Base-by-base conservation (phyloP, 352 stramenopile species). In the Pythium sukuiense region DNA sequence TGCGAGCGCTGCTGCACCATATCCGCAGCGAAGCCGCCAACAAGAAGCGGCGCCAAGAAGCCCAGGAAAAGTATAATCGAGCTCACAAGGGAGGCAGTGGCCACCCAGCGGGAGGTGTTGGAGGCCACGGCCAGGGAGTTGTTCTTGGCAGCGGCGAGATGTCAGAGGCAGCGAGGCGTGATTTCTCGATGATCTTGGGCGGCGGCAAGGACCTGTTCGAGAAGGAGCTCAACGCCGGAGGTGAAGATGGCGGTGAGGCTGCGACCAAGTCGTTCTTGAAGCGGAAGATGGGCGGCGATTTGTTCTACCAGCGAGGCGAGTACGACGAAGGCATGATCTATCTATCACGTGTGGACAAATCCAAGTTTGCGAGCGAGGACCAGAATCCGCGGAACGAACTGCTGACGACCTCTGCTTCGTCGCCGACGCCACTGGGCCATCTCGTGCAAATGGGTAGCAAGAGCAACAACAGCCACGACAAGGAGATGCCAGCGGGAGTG, bases 301-400 rank as follows among this genome's bases (percentile, higher is more conserved):
- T 95, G 39, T 95, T 95, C 65, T 95, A 93, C 67, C 83, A 90
- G 65, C 80, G 85, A n/a, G 87, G 87, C 0, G 79, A 88, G 45
- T 95, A 93, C 64, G 79, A 93, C 62, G 85, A 95, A 75, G 87
- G 87, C 14, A 77, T 93, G 55, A 92, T 95, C 62, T 95, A 95
- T 56, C 67, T 95, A 18, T 93, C 85, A 32, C 83, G 87, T 37
- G 89, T 95, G 59, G 81, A 93, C 69, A 83, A 77, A 65, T 80
- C 73, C 39, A 81, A 81, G 27, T 92, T 92, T 57, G 71, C 69
- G 35, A 81, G 69, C 27, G 83, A 92, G 57, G 71, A 67, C 32
- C 71, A 78, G 55, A 81, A 92, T 55, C 81, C 81, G 5, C 80
- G 81, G 26, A 69, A 76, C n/a, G 81, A 84, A 20, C 61, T 92